phyloP scores from a whole-genome alignment of 805 yeast species.

The Metschnikowia kofuensis region DNA sequence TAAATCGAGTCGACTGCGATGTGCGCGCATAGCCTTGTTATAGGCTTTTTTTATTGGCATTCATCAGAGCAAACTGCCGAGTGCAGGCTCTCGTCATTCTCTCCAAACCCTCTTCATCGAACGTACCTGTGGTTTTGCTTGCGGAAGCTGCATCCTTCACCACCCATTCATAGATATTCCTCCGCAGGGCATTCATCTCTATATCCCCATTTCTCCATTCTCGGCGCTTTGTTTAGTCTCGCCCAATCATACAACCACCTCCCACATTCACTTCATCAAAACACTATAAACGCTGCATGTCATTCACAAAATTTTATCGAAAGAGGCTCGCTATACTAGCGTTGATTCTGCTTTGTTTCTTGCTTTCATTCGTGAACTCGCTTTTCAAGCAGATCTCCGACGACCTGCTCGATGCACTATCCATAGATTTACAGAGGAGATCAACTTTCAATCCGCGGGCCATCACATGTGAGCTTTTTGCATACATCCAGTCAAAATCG shows the following conservation, averaged over 20 bases:
- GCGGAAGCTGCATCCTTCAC: neutral
- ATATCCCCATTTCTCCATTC: neutral
- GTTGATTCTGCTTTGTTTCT: slow-evolving; percentile 7
- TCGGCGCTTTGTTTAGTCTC: neutral
- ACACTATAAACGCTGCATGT: slow-evolving; percentile 1
- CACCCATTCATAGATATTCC: neutral
- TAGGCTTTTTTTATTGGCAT: neutral
- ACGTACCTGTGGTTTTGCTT: neutral
- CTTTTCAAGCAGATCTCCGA: slow-evolving; percentile 21
- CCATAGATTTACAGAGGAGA: slow-evolving; percentile 23
- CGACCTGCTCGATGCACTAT: slow-evolving; percentile 19
- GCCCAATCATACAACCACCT: neutral
- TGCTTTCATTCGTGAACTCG: slow-evolving; percentile 11
- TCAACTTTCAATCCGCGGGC: slow-evolving; percentile 27
- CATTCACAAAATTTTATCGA: slow-evolving; percentile 15
- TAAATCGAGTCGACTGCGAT: too few relatives aligned
- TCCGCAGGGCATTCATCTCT: neutral
- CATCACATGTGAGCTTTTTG: slow-evolving; percentile 8
- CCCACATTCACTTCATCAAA: neutral
- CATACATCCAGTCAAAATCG: slow-evolving; percentile 9
- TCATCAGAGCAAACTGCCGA: slow-evolving; percentile 1
- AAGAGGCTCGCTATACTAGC: slow-evolving; percentile 11
- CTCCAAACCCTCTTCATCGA: neutral
- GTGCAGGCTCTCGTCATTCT: slow-evolving; percentile 1
- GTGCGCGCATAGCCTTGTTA: too few relatives aligned